Percentiles rank a stretch among this genome's conserved stretches.
Conservation (phyloP, 306 rosid genomes). For the Albizia julibrissin region DNA sequence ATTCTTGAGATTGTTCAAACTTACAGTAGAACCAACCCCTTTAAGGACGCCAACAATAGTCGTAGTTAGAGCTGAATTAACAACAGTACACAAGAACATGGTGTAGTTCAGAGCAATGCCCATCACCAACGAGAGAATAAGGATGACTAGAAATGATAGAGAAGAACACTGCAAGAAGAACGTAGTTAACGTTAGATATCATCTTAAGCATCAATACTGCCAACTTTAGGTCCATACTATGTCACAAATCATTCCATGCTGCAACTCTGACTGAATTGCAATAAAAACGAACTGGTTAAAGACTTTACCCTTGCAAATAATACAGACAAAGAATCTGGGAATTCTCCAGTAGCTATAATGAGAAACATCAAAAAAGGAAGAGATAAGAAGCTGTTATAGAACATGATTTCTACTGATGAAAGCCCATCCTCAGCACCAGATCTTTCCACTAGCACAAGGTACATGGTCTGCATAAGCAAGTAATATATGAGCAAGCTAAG, state of each 20-base stretch:
- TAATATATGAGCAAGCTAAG: constrained; percentile 35
- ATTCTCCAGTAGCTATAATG: constrained; percentile 85
- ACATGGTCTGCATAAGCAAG: constrained; percentile 80
- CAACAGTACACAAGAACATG: constrained; percentile 95
- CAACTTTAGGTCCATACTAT: not conserved
- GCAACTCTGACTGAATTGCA: constrained; percentile 15
- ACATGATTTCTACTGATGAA: constrained; percentile 91
- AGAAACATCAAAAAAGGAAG: constrained; percentile 90
- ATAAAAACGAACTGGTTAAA: constrained; percentile 24
- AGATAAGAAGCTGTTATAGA: constrained; percentile 88
- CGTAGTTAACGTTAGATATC: constrained; percentile 18
- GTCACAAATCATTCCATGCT: constrained; percentile 18
- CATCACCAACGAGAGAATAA: constrained; percentile 84
- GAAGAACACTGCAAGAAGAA: constrained; percentile 73
- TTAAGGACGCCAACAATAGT: constrained; percentile 97
- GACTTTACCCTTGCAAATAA: constrained; percentile 75
- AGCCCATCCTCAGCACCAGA: constrained; percentile 97
- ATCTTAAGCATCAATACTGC: not conserved
- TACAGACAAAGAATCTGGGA: constrained; percentile 78
- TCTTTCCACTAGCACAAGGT: constrained; percentile 89
- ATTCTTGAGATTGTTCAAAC: constrained; percentile 25
- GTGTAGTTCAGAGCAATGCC: constrained; percentile 94
- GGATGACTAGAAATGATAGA: constrained; percentile 68
- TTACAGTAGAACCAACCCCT: constrained; percentile 96
- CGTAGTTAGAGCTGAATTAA: constrained; percentile 92